phyloP scores from a whole-genome alignment of 371 early-diverging fungal genomes.

The Parasitella parasitica region DNA sequence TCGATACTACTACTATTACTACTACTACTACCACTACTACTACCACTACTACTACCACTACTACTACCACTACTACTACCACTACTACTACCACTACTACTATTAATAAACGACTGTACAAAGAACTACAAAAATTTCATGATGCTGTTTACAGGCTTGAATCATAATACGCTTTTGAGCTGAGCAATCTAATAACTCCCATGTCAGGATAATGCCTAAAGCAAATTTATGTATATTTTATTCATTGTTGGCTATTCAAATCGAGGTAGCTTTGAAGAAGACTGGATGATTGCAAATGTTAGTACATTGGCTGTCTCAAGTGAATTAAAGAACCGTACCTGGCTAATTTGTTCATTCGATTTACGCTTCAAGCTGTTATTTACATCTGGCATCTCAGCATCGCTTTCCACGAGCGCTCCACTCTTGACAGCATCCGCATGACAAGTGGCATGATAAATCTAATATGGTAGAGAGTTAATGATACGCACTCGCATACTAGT shows the following conservation, averaged over 20 bases:
- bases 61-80: no score
- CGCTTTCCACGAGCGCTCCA: conserved; percentile 11
- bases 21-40: no score
- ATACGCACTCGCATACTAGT: neutral
- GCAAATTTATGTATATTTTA: no score
- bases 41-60: no score
- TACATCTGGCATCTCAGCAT: conserved; percentile 17
- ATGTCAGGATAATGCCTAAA: no score
- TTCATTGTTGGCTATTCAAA: neutral
- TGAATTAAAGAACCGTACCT: neutral
- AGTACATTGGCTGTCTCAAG: neutral
- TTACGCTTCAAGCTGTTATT: conserved; percentile 12
- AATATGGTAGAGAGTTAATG: neutral
- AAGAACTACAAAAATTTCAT: no score
- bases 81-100: no score
- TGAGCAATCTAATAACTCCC: no score
- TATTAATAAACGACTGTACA: no score
- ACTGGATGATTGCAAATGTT: neutral
- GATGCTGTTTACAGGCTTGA: no score
- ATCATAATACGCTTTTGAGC: no score
- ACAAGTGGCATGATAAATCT: conserved; percentile 73
- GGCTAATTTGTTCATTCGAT: conserved; percentile 1
- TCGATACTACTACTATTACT: no score
- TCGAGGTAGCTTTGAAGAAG: neutral
- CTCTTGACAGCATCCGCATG: conserved; percentile 57